Conservation (phyloP, 805 yeast genomes). For the Candida succiphila region DNA sequence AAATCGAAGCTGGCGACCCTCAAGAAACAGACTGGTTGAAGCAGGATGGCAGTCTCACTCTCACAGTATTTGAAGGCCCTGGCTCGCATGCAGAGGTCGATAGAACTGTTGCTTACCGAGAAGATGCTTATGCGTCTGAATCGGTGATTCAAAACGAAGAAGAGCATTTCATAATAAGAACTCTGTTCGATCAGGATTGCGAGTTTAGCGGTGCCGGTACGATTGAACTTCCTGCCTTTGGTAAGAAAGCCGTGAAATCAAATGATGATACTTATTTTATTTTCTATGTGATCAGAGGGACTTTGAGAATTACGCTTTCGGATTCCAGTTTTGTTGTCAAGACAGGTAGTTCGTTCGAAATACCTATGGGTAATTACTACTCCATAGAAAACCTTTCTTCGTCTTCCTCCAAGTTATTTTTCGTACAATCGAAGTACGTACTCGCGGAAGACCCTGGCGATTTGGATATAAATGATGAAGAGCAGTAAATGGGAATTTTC, state of each 20-base stretch:
- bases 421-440: constrained; percentile 55
- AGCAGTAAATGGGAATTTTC: too few relatives aligned
- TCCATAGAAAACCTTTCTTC: constrained; percentile 56
- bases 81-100: constrained; percentile 33
- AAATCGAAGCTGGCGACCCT: constrained; percentile 7
- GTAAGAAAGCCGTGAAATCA: constrained; percentile 47
- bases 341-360: constrained; percentile 69
- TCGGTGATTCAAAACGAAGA: constrained; percentile 28
- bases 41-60: constrained; percentile 26
- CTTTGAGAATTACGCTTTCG: constrained; percentile 55
- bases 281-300: constrained; percentile 67
- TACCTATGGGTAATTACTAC: constrained; percentile 72
- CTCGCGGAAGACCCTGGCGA: constrained; percentile 18
- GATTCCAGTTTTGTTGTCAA: constrained; percentile 50
- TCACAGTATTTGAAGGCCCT: constrained; percentile 42
- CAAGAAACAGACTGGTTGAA: constrained; percentile 46
- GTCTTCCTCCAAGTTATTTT: constrained; percentile 53
- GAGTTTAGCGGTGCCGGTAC: constrained; percentile 68
- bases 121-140: constrained; percentile 39
- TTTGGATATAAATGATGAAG: constrained; percentile 8
- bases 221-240: constrained; percentile 52
- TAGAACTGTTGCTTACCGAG: constrained; percentile 56
- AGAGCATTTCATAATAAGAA: constrained; percentile 51
- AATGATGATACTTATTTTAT: constrained; percentile 62
- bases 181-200: constrained; percentile 52